Percentiles rank a stretch among this genome's conserved stretches.
phyloP scores from a whole-genome alignment of 2,329 filamentous ascomycete species.

The Lecanicillium sp. region DNA sequence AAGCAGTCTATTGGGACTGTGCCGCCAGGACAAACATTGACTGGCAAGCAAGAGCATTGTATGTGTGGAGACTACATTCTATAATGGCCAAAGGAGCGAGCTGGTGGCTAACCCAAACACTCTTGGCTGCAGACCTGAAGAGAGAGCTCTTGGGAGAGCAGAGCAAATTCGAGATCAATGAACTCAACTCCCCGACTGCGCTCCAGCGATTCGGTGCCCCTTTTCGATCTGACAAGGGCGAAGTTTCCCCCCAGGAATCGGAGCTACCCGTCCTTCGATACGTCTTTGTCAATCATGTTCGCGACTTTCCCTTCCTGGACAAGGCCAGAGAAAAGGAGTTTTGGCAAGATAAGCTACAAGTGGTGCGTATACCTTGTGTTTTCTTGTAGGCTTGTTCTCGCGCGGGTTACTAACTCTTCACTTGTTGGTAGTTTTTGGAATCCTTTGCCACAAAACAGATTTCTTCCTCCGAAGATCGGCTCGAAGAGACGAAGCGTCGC shows the following conservation, averaged over 20 bases:
- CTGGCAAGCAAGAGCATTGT: constrained; percentile 98
- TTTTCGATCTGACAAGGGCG: constrained; percentile 85
- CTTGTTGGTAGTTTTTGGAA: constrained; percentile 68
- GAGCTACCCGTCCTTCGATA: constrained; percentile 89
- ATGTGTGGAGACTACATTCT: constrained; percentile 21
- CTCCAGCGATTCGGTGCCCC: constrained; percentile 92
- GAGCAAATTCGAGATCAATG: constrained; percentile 80
- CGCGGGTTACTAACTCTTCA: neutral
- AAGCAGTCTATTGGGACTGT: constrained; percentile 14
- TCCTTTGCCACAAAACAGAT: constrained; percentile 97
- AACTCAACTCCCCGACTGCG: constrained; percentile 90
- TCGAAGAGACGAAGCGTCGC: constrained; percentile 90
- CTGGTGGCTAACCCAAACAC: constrained; percentile 13
- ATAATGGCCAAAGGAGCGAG: neutral
- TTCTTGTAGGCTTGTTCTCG: too few relatives aligned
- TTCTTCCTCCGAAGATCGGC: constrained; percentile 87
- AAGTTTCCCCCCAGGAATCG: constrained; percentile 87
- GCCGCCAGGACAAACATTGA: constrained; percentile 49
- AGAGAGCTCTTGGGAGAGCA: constrained; percentile 88
- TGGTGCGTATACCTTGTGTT: constrained; percentile 50
- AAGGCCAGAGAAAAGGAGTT: constrained; percentile 98
- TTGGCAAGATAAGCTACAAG: constrained; percentile 96
- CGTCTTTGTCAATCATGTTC: constrained; percentile 96
- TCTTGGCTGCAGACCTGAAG: constrained; percentile 65
- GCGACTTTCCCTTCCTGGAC: constrained; percentile 95